These are phyloP conservation scores for Sphaerulina vaccinii DNA, from an alignment of 2,329 filamentous ascomycete species.

Conservation along the genomic window DNA sequence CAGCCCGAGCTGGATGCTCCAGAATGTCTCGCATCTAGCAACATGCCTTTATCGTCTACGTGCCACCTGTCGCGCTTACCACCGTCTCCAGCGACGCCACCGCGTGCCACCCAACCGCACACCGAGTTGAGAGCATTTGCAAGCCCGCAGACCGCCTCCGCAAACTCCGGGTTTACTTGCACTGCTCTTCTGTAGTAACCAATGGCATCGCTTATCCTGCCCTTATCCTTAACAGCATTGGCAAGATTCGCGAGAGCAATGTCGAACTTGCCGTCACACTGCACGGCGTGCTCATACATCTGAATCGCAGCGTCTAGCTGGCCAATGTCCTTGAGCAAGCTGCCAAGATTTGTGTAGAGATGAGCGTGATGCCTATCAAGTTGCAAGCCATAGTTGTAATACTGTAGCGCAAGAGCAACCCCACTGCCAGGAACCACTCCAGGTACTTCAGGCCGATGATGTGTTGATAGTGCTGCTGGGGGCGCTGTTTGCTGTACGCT, in stretches of 20 bases:
- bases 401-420: constrained; percentile 80
- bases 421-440: constrained; percentile 85
- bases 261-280: constrained; percentile 90
- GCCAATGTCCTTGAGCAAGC: constrained; percentile 91
- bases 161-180: constrained; percentile 87
- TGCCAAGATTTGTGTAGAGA: constrained; percentile 93
- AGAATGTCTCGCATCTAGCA: constrained; percentile 67
- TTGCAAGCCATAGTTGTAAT: constrained; percentile 90
- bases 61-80: constrained; percentile 88
- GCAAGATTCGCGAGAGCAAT: constrained; percentile 95
- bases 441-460: constrained; percentile 55
- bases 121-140: constrained; percentile 95
- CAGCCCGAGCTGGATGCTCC: constrained; percentile 69
- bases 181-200: constrained; percentile 88
- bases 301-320: constrained; percentile 87
- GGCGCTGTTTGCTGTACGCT: constrained; percentile 73
- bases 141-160: constrained; percentile 92
- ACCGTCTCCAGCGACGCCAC: constrained; percentile 73
- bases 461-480: constrained; percentile 30
- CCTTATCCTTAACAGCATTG: constrained; percentile 96
- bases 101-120: constrained; percentile 88
- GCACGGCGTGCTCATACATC: constrained; percentile 95
- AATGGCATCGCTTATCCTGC: constrained; percentile 88
- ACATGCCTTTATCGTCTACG: constrained; percentile 78
- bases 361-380: constrained; percentile 90